These are phyloP conservation scores for Poronia punctata DNA, from an alignment of 495 filamentous ascomycete genomes.

Conservation along the genomic window DNA sequence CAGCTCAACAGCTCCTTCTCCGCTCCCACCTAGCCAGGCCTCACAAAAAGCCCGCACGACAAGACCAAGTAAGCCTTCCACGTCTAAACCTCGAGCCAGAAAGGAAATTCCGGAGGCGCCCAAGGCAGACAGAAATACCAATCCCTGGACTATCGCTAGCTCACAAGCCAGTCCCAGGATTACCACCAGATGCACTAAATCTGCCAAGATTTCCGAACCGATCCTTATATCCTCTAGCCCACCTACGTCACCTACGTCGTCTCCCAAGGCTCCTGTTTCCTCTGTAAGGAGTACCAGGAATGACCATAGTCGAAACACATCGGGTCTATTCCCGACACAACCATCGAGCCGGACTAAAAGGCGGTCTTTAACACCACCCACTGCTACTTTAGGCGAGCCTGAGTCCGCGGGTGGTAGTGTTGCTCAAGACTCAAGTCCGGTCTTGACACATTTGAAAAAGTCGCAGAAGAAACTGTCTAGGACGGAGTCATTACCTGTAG, in stretches of 20 bases:
- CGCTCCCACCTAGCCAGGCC: conserved; percentile 5
- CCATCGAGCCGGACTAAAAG: conserved; percentile 5
- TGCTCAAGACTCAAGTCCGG: conserved; percentile 9
- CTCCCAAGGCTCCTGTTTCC: conserved; percentile 11
- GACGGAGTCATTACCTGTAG: conserved; percentile 16
- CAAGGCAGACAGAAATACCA: conserved; percentile 20
- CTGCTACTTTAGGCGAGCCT: background rate
- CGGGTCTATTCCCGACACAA: background rate
- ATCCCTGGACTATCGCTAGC: conserved; percentile 39
- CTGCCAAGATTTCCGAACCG: conserved; percentile 20
- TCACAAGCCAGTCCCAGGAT: conserved; percentile 30
- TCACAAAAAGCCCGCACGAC: conserved; percentile 12
- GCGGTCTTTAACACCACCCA: conserved; percentile 9
- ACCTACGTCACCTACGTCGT: conserved; percentile 23
- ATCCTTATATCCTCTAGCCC: conserved; percentile 42
- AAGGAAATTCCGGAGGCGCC: conserved; percentile 13
- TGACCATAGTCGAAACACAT: background rate
- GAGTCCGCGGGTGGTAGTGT: background rate
- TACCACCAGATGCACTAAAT: conserved; percentile 12
- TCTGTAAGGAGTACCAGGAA: background rate
- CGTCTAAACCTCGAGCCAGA: conserved; percentile 13
- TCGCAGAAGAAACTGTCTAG: conserved; percentile 16
- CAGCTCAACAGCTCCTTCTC: background rate
- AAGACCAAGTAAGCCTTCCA: conserved; percentile 28
- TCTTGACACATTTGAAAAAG: conserved; percentile 13